phyloP scores from a whole-genome alignment of 2,329 filamentous ascomycete species.

The Orbilia blumenaviensis region DNA sequence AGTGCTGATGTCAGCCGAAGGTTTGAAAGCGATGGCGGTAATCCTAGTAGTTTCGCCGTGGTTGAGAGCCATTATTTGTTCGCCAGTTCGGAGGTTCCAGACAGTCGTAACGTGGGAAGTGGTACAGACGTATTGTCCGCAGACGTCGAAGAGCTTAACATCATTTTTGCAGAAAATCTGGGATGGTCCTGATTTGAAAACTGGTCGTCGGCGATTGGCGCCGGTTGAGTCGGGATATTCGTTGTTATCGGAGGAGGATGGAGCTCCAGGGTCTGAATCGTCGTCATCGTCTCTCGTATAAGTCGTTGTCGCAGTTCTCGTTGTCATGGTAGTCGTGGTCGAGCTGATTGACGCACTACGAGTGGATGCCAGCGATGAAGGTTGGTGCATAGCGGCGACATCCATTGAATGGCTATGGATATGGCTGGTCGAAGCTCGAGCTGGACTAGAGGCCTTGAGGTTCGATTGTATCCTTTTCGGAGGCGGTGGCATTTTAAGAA shows the following conservation, averaged over 20 bases:
- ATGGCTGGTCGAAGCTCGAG: conserved; percentile 27
- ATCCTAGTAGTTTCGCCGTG: conserved; percentile 87
- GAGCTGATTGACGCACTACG: conserved; percentile 43
- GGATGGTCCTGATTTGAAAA: conserved; percentile 74
- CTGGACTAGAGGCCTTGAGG: conserved; percentile 38
- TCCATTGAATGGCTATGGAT: conserved; percentile 31
- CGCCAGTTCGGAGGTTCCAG: conserved; percentile 85
- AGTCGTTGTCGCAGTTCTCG: conserved; percentile 26
- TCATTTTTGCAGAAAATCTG: conserved; percentile 89
- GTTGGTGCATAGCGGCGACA: neutral
- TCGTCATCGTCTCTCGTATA: conserved; percentile 58
- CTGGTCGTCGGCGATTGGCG: conserved; percentile 83
- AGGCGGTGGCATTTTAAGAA: conserved; percentile 56
- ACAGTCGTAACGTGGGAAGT: conserved; percentile 86
- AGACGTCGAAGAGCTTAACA: conserved; percentile 84
- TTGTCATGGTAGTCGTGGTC: conserved; percentile 26
- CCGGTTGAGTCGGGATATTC: conserved; percentile 85
- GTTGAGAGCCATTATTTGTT: conserved; percentile 79
- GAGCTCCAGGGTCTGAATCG: conserved; percentile 68
- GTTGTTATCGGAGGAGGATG: conserved; percentile 66
- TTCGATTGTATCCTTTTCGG: conserved; percentile 54
- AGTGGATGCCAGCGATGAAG: conserved; percentile 28
- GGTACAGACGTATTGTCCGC: conserved; percentile 85
- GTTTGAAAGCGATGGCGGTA: conserved; percentile 84
- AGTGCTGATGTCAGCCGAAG: conserved; percentile 76